Evolutionary conservation across 2,329 filamentous ascomycete genomes (phyloP), one percentile per base, ranked within the genome.

Genomic region (Apiospora pterosperma): DNA sequence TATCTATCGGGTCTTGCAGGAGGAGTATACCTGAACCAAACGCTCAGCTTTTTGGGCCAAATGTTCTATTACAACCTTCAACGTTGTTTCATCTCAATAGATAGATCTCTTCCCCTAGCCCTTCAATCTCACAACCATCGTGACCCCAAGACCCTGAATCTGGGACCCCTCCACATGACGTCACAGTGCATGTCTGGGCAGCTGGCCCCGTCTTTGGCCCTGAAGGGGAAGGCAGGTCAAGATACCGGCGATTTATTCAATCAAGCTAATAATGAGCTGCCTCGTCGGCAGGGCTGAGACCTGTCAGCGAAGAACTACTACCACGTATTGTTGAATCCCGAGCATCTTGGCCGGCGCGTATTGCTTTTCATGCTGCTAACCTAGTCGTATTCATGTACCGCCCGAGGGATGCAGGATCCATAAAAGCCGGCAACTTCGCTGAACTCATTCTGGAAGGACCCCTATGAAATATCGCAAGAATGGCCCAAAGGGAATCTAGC

Each of bases 161-260:
- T 55, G 44, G 25, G 44, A 55, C 44, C 44, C 44, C 44, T 55
- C 44, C 44, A 55, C 44, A 55, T 55, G 44, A 55, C 44, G 44
- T 55, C 25, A 55, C 25, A 25, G 25, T 34, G 25, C 44, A 55
- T 55, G 23, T 16, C 25, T 55, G n/a, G 31, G 44, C 23, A 55
- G 7, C 6, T 34, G 44, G 44, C n/a, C 44, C 44, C 44, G 23
- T 52, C 44, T 16, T 6, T 55, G 44, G 25, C 44, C 14, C n/a
- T 21, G 8, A 11, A 42, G 19, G 12, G 28, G 16, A 48, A 23
- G 25, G 10, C 41, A 14, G 21, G 21, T 44, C 41, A 11, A 44
- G n/a, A 44, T 44, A 11, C 25, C 25, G n/a, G 41, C 41, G 41
- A 44, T 25, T 23, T 21, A 44, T 3, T 44, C 8, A 5, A 2